Evolutionary conservation across 129 eudicot genomes (phyloP), one percentile per base, ranked within the genome.

Genomic region (Calendula officinalis): DNA sequence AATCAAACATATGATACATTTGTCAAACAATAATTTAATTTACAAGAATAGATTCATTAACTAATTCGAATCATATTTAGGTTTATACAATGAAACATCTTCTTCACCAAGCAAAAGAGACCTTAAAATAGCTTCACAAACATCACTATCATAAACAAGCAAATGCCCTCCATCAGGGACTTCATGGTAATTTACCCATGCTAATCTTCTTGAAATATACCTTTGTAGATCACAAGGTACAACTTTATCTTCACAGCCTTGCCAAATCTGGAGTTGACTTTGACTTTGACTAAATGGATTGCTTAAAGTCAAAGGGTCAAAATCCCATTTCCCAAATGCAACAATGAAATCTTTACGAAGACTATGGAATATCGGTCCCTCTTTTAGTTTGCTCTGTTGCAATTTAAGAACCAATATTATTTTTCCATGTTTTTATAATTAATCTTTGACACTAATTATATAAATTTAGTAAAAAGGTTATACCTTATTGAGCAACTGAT

Each of bases 141-240:
- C 95, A 53, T 74, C 87, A 75, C 67, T 68, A 65, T 94, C 99
- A 78, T 94, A 94, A 67, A 86, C 90, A 14, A 94, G 77, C 83
- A 94, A 72, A 67, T 94, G 99, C 3, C 99, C 99, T 17, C 95
- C 97, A 65, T 86, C 92, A 50, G 86, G 84, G 41, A 94, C 94
- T 78, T 94, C 99, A 70, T 89, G 97, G 72, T 94, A 89, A 62
- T 80, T 69, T 27, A 94, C 89, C 99, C 99, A 94, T 8, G 97
- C 88, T 45, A 94, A 68, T 77, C 70, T 80, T 40, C 59, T 55
- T 3, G 81, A 62, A 8, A 94, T 77, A 41, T 69, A 76, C 77
- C 99, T 80, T 61, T 88, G 97, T 34, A 88, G 57, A 45, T 79
- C 80, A 12, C 78, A 51, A 3, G 99, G 99, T n/a, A 94, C 95